Evolutionary conservation across 2,329 filamentous ascomycete species (phyloP).

Genomic region (Penicillium sp.): DNA sequence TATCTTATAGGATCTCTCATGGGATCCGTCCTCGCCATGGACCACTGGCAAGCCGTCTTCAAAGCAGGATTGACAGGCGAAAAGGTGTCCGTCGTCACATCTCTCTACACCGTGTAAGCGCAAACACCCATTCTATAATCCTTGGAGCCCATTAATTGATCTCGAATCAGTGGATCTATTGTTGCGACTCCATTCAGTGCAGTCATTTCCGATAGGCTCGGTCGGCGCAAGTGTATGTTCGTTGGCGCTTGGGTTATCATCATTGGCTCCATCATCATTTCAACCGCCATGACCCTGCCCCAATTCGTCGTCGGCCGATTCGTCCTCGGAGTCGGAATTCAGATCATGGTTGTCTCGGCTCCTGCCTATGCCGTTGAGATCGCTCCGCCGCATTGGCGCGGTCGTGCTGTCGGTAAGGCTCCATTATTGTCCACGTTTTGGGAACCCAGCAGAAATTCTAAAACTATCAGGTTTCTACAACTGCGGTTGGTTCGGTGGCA

Average conservation of each 20-base stretch:
- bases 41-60: conserved; percentile 41
- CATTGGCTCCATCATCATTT: conserved; percentile 44
- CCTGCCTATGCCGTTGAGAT: conserved; percentile 52
- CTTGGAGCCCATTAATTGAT: neutral
- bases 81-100: conserved; percentile 42
- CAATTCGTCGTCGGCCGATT: conserved; percentile 51
- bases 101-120: conserved; percentile 52
- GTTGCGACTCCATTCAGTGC: conserved; percentile 42
- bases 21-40: conserved; percentile 31
- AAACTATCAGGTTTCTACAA: conserved; percentile 46
- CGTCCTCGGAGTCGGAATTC: conserved; percentile 48
- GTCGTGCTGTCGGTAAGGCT: conserved; percentile 44
- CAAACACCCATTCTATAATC: neutral
- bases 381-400: conserved; percentile 51
- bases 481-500: conserved; percentile 54
- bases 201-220: conserved; percentile 45
- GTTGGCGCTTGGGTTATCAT: conserved; percentile 46
- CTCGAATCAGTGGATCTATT: conserved; percentile 39
- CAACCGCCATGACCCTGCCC: conserved; percentile 35
- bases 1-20: conserved; percentile 28
- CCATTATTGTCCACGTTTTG: neutral
- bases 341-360: conserved; percentile 50
- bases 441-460: neutral
- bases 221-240: conserved; percentile 50
- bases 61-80: conserved; percentile 38